phyloP scores from a whole-genome alignment of 2,329 filamentous ascomycete genomes.

The Cladophialophora bantiana region DNA sequence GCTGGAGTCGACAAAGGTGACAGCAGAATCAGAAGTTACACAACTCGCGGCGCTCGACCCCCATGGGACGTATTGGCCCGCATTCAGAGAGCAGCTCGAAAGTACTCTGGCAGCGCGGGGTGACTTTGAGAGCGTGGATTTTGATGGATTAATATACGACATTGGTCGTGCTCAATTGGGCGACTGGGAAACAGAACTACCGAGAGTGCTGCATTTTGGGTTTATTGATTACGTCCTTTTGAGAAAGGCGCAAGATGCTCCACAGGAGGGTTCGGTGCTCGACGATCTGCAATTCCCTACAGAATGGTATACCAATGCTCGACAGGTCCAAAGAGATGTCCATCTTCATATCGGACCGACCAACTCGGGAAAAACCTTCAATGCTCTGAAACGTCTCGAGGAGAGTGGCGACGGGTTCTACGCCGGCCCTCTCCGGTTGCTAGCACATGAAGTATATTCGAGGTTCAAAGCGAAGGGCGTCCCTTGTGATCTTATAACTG shows the following conservation, averaged over 20 bases:
- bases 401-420: constrained; percentile 79
- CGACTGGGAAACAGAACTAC: constrained; percentile 26
- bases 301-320: constrained; percentile 90
- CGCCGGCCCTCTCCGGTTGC: constrained; percentile 83
- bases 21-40: constrained; percentile 22
- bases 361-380: constrained; percentile 98
- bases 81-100: constrained; percentile 24
- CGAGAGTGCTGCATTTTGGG: constrained; percentile 34
- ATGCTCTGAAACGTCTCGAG: constrained; percentile 85
- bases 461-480: constrained; percentile 80
- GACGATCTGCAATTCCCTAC: constrained; percentile 74
- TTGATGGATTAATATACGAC: constrained; percentile 25
- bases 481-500: constrained; percentile 81
- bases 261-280: constrained; percentile 11
- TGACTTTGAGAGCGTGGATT: constrained; percentile 2
- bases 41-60: constrained; percentile 34
- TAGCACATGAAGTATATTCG: constrained; percentile 95
- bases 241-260: constrained; percentile 19
- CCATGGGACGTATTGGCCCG: constrained; percentile 22
- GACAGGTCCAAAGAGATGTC: constrained; percentile 79
- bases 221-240: constrained; percentile 38
- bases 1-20: constrained; percentile 22
- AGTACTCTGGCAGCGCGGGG: constrained; percentile 11
- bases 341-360: constrained; percentile 96
- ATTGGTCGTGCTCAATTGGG: constrained; percentile 19